Base-by-base conservation (phyloP, 106 monocot genomes). In the Dendrobium officinale region DNA sequence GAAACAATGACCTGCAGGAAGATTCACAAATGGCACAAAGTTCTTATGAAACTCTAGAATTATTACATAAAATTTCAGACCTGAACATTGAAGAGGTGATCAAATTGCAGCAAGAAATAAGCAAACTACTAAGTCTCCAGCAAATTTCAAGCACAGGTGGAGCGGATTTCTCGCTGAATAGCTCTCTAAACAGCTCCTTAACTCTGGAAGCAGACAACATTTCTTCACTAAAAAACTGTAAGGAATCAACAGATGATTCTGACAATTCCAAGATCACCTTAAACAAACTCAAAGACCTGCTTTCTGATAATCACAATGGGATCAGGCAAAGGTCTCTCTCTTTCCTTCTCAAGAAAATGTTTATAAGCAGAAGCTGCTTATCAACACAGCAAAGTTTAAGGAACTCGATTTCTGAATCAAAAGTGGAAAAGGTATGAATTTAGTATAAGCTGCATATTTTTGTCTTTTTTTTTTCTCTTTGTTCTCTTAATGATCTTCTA, bases 261-360 rank as follows among this genome's bases (percentile, higher is more conserved):
- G 61, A 51, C 1, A 16, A 51, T 51, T 51, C 51, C 51, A 51
- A 51, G 51, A 15, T 51, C 51, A 51, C 13, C 61, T 61, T 61
- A 61, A 61, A 61, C 61, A 61, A 22, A 22, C 6, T 61, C 22
- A 22, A 61, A 22, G 4, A 22, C 19, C 6, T 61, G 61, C 61
- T 61, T 61, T 19, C 61, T 61, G 61, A 61, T 22, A 22, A 61
- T 19, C 22, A 8, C 41, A 81, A 45, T 27, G 40, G 55, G 44
- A 75, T 41, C 48, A 75, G 61, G n/a, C 31, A 75, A 42, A 77
- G 27, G 41, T 82, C 82, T 4, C 18, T 68, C 20, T 61, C 75
- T 43, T 77, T 68, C 45, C 64, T 76, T 20, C 67, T 82, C 20
- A 82, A 82, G 77, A 82, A 82, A 67, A 82, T 82, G 76, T 51